phyloP scores from a whole-genome alignment of 768 basidiomycete genomes.

The Suillus discolor region DNA sequence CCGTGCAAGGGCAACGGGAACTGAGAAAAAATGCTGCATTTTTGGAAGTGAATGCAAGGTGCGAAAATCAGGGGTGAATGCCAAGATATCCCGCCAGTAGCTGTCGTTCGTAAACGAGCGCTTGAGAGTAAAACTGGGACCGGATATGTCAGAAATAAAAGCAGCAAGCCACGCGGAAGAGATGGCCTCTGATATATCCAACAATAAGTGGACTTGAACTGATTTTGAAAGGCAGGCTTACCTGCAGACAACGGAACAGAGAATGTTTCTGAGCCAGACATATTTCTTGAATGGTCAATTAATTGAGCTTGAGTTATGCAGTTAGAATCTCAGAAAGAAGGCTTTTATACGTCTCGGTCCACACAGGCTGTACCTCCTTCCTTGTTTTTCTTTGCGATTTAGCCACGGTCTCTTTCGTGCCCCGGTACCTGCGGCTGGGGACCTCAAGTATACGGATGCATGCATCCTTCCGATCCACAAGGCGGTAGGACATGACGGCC shows the following conservation, averaged over 20 bases:
- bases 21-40: conserved; percentile 6
- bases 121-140: not conserved
- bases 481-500: too few relatives aligned
- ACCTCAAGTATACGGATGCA: too few relatives aligned
- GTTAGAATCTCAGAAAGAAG: too few relatives aligned
- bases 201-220: not conserved
- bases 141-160: conserved; percentile 4
- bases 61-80: conserved; percentile 9
- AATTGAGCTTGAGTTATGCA: too few relatives aligned
- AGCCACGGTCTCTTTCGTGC: too few relatives aligned
- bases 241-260: not conserved
- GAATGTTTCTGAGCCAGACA: not conserved
- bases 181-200: not conserved
- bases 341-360: too few relatives aligned
- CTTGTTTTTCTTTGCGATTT: too few relatives aligned
- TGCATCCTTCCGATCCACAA: too few relatives aligned
- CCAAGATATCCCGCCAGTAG: conserved; percentile 13
- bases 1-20: not conserved
- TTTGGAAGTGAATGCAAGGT: conserved; percentile 7
- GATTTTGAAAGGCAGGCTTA: not conserved
- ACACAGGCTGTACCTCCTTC: too few relatives aligned
- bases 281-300: not conserved
- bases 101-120: conserved; percentile 7
- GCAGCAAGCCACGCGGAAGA: conserved; percentile 2
- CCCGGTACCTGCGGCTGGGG: too few relatives aligned